Evolutionary conservation across 2,329 filamentous ascomycete species (phyloP).

Genomic region (Lithohypha guttulata): DNA sequence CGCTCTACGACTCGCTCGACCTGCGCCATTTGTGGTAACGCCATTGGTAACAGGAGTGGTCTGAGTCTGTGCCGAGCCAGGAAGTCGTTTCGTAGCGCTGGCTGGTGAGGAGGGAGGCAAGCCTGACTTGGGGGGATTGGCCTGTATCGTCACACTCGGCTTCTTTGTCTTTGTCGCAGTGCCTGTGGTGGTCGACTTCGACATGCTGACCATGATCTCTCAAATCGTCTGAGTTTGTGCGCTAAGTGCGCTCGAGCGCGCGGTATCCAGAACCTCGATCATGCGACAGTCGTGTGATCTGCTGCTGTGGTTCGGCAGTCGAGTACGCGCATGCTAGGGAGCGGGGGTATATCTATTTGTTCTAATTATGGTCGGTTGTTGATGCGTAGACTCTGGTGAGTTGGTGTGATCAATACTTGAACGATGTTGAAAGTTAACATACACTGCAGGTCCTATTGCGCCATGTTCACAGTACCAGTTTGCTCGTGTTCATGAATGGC

Average conservation of each 20-base stretch:
- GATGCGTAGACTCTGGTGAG: too few relatives aligned
- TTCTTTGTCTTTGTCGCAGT: conserved; percentile 22
- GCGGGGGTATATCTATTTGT: too few relatives aligned
- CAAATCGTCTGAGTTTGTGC: background rate
- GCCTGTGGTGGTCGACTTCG: conserved; percentile 15
- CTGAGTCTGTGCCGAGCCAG: conserved; percentile 31
- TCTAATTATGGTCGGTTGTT: too few relatives aligned
- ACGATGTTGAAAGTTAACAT: too few relatives aligned
- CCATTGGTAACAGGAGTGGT: conserved; percentile 32
- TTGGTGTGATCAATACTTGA: too few relatives aligned
- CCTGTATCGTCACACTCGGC: conserved; percentile 44
- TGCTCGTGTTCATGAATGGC: too few relatives aligned
- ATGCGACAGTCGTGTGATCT: background rate
- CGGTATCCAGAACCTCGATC: background rate
- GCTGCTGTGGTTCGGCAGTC: background rate
- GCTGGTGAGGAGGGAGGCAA: conserved; percentile 50
- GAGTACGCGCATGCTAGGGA: conserved; percentile 4
- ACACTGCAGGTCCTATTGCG: too few relatives aligned
- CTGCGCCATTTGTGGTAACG: conserved; percentile 31
- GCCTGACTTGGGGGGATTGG: conserved; percentile 49
- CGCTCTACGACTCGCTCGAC: conserved; percentile 37
- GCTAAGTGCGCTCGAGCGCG: background rate
- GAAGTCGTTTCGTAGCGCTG: conserved; percentile 44
- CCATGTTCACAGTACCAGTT: too few relatives aligned
- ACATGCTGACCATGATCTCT: conserved; percentile 17